Evolutionary conservation across 257 asterid genomes (phyloP), one percentile per base, ranked within the genome.

Genomic region (Plantago major): DNA sequence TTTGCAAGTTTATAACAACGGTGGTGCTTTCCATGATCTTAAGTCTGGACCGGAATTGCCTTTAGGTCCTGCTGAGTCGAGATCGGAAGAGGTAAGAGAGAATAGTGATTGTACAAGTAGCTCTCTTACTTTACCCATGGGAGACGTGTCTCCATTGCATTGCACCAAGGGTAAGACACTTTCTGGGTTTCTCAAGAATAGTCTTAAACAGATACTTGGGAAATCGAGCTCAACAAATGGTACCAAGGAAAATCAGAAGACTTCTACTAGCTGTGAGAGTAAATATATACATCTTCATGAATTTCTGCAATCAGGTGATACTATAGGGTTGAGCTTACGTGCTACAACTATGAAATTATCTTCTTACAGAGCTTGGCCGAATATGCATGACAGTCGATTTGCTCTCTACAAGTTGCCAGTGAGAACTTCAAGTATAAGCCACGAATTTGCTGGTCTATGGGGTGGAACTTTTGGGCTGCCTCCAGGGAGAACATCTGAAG

Each of bases 391-490:
- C 40, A 89, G 85, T 66, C 81, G 86, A 43, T 89, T 71, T 71
- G 94, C 94, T 58, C 92, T 89, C 62, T 84, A 87, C 67, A 89
- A 89, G 83, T 67, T 89, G 81, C 92, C 89, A 26, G 43, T 84
- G 48, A 69, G 73, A 67, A 65, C 79, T 28, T 87, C 95, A 48
- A 62, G 60, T 60, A 72, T 64, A 7, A 80, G 78, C 38, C 84
- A 76, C 18, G 90, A 89, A 52, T 84, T 71, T 72, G 79, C 90
- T 43, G 97, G 97, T 71, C 51, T 89, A 48, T 89, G 95, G 95
- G 97, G 94, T 54, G 97, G 95, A 38, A 84, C 88, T 38, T 89
- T 87, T 57, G 95, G 97, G 66, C 87, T 95, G 97, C 97, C 97
- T 45, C 94, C 91, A 0, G 94, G 94, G 60, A 75, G 51, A 64